These are phyloP conservation scores for Diaporthe helianthi DNA, from an alignment of 2,329 filamentous ascomycete species.

Conservation along the genomic window DNA sequence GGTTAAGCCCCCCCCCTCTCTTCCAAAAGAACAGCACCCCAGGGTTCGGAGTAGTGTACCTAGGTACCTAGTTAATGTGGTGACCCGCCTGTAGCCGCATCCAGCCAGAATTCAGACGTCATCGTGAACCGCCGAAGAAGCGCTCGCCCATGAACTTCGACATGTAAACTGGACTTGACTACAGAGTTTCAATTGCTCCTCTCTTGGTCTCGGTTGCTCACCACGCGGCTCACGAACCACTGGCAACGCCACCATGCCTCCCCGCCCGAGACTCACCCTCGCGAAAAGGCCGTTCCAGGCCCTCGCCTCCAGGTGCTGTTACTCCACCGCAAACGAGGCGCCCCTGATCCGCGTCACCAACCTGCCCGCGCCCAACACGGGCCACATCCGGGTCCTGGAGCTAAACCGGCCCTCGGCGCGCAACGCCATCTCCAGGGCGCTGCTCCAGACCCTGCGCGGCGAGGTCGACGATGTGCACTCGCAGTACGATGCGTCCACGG, in stretches of 20 bases:
- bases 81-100: slow-evolving; percentile 8
- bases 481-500: slow-evolving; percentile 61
- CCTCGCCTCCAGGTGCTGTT: slow-evolving; percentile 40
- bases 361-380: slow-evolving; percentile 78
- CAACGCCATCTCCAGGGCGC: slow-evolving; percentile 85
- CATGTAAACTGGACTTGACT: not conserved
- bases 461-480: slow-evolving; percentile 76
- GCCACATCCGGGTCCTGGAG: slow-evolving; percentile 86
- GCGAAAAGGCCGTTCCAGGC: slow-evolving; percentile 31
- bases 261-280: slow-evolving; percentile 20
- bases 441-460: slow-evolving; percentile 74
- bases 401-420: slow-evolving; percentile 85
- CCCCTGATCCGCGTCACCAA: slow-evolving; percentile 74
- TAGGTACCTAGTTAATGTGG: too few relatives aligned
- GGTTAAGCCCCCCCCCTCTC: not conserved
- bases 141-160: not conserved
- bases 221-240: not conserved
- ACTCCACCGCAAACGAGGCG: slow-evolving; percentile 51
- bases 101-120: slow-evolving; percentile 21
- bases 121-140: not conserved
- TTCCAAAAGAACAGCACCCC: too few relatives aligned
- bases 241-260: slow-evolving; percentile 13
- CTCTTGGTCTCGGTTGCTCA: not conserved
- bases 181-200: not conserved
- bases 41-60: slow-evolving; percentile 26